Conservation (phyloP, 768 basidiomycete species). For the Tulasnella calospora region DNA sequence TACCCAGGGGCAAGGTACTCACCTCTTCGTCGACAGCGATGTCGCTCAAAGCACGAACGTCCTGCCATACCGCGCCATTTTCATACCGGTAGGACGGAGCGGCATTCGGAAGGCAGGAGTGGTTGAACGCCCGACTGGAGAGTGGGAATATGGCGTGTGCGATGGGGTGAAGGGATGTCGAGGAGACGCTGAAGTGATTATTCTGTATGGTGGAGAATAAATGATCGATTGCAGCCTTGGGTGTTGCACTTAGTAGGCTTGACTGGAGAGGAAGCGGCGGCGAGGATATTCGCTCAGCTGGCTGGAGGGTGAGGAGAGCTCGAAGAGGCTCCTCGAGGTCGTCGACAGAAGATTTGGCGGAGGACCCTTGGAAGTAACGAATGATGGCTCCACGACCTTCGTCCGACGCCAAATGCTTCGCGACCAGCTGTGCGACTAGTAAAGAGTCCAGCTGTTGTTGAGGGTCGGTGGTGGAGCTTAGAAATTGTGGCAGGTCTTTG, state of each 20-base stretch:
- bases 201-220: constrained; percentile 58
- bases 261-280: constrained; percentile 18
- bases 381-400: not conserved
- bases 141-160: constrained; percentile 69
- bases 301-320: constrained; percentile 41
- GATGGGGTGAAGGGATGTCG: constrained; percentile 55
- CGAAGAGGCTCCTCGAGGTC: too few relatives aligned
- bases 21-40: constrained; percentile 65
- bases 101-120: constrained; percentile 68
- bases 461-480: constrained; percentile 50
- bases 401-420: constrained; percentile 34
- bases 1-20: not conserved
- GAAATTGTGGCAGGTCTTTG: constrained; percentile 46
- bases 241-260: too few relatives aligned
- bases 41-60: constrained; percentile 57
- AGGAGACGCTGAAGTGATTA: constrained; percentile 77
- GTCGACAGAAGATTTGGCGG: too few relatives aligned
- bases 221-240: too few relatives aligned
- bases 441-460: constrained; percentile 52
- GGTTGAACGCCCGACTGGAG: constrained; percentile 77
- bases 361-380: not conserved
- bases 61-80: constrained; percentile 46
- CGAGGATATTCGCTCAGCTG: constrained; percentile 37
- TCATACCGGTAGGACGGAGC: constrained; percentile 47
- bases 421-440: constrained; percentile 59